A percentile compares a stretch with the other conserved stretches of the same genome.
Evolutionary conservation across 345 rosid genomes (phyloP).

Genomic region (Durio zibethinus): DNA sequence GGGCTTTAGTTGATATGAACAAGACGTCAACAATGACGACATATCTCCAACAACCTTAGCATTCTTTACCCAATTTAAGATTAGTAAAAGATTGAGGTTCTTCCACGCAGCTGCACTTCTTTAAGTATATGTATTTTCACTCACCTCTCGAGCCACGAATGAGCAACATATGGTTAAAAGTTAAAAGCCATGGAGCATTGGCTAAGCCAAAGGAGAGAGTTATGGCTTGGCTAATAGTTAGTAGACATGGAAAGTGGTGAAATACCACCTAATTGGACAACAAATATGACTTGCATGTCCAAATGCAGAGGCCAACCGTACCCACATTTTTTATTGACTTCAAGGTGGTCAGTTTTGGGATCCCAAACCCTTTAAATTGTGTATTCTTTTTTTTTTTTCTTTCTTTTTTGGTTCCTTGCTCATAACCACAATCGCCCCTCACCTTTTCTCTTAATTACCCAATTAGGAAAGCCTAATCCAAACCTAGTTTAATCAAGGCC

Average conservation of each 20-base stretch:
- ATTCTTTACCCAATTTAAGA: neutral
- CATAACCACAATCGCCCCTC: constrained; percentile 20
- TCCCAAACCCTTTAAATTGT: constrained; percentile 6
- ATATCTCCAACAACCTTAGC: constrained; percentile 20
- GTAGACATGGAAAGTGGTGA: constrained; percentile 12
- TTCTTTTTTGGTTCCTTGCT: neutral
- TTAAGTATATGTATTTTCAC: neutral
- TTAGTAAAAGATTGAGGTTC: neutral
- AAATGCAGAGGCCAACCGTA: constrained; percentile 44
- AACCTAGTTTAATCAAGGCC: neutral
- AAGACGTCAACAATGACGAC: constrained; percentile 37
- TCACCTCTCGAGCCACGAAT: constrained; percentile 61
- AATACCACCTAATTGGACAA: constrained; percentile 49
- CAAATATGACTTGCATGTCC: constrained; percentile 35
- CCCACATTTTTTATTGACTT: constrained; percentile 33
- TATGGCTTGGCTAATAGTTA: constrained; percentile 26
- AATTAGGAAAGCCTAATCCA: constrained; percentile 30
- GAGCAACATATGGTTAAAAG: constrained; percentile 5
- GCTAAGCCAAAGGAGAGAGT: neutral
- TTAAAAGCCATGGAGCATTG: neutral
- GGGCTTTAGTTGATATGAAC: neutral
- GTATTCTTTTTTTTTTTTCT: too few species aligned
- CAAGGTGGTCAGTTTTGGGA: constrained; percentile 27
- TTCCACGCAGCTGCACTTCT: neutral
- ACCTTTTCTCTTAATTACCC: constrained; percentile 26